Evolutionary conservation across 192 early-diverging fungal genomes (phyloP).

Genomic region (Phlyctochytrium planicorne): DNA sequence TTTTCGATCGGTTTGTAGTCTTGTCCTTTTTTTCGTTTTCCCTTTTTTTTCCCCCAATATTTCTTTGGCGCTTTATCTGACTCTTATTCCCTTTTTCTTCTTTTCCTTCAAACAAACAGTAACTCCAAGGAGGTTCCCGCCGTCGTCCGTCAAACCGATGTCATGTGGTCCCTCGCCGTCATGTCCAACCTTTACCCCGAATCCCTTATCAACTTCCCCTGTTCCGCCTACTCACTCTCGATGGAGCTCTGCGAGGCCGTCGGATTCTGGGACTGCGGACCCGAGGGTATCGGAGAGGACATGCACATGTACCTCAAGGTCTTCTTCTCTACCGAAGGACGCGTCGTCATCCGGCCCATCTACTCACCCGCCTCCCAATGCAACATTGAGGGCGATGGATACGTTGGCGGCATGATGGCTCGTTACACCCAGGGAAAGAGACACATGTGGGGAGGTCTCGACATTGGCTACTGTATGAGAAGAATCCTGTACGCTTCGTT

Average conservation of each 20-base stretch:
- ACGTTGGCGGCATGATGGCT: slow-evolving; percentile 46
- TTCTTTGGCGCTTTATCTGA: too few relatives aligned
- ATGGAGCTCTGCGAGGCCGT: slow-evolving; percentile 71
- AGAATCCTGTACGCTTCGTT: slow-evolving; percentile 25
- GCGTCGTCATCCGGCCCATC: slow-evolving; percentile 66
- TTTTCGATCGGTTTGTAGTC: slow-evolving; percentile 39
- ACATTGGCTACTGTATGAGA: slow-evolving; percentile 54
- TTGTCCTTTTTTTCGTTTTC: slow-evolving; percentile 13
- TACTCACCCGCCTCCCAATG: slow-evolving; percentile 67
- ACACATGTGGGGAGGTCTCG: slow-evolving; percentile 63
- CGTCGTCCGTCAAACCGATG: slow-evolving; percentile 70
- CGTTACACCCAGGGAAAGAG: slow-evolving; percentile 66
- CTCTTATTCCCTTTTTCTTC: slow-evolving; percentile 44
- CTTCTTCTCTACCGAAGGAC: slow-evolving; percentile 69
- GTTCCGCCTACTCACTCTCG: slow-evolving; percentile 73
- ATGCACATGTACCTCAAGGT: slow-evolving; percentile 83
- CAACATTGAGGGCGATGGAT: slow-evolving; percentile 57
- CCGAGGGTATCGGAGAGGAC: slow-evolving; percentile 80
- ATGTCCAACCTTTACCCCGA: slow-evolving; percentile 70
- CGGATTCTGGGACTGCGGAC: slow-evolving; percentile 74
- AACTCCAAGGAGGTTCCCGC: slow-evolving; percentile 71
- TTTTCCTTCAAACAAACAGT: slow-evolving; percentile 24
- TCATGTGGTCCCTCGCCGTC: slow-evolving; percentile 72
- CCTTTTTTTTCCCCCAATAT: too few relatives aligned
- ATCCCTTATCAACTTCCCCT: slow-evolving; percentile 66